Base-by-base conservation (phyloP, 1,284 basidiomycete species). In the Tylopilus sp. region DNA sequence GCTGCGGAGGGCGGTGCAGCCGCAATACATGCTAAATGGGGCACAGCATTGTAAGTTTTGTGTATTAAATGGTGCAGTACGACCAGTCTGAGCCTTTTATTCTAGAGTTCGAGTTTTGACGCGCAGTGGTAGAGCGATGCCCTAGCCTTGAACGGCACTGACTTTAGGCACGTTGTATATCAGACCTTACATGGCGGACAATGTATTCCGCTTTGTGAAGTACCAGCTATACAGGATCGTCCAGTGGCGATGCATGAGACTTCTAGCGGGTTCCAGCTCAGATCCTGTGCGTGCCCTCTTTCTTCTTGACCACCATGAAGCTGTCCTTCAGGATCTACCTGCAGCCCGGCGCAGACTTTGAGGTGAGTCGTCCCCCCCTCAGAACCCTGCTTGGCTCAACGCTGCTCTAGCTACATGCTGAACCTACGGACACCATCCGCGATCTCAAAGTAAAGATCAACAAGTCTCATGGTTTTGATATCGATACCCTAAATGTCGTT, bases 221-320 rank as follows among this genome's bases (percentile, higher is more conserved):
- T n/a, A n/a, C n/a, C n/a, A n/a, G n/a, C n/a, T n/a, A 31, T 14
- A 31, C 30, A 31, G 30, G 30, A 14, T 6, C 30, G 12, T 31
- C 14, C 30, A 17, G 46, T 48, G 48, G 48, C 45, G 48, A 39
- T 50, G 36, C 44, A 18, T 20, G 48, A 24, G 30, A 39, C 31
- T 34, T 48, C 17, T 7, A 29, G 40, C n/a, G 10, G 1, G 28
- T 50, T 42, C 24, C 50, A 3, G 39, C 28, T 36, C 48, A 51
- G 38, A 50, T 51, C 47, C 50, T 51, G 48, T 51, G 33, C 3
- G 24, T 17, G 34, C 21, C 30, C 4, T 26, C 26, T 24, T 18
- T 34, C 20, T 29, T 36, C 12, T 44, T 31, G 30, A 41, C 50
- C 48, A 51, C 36, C 18, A 51, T 51, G 50, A 51, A 51, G 50